phyloP scores from a whole-genome alignment of 2,329 filamentous ascomycete genomes.

The Scolecobasidium constrictum region DNA sequence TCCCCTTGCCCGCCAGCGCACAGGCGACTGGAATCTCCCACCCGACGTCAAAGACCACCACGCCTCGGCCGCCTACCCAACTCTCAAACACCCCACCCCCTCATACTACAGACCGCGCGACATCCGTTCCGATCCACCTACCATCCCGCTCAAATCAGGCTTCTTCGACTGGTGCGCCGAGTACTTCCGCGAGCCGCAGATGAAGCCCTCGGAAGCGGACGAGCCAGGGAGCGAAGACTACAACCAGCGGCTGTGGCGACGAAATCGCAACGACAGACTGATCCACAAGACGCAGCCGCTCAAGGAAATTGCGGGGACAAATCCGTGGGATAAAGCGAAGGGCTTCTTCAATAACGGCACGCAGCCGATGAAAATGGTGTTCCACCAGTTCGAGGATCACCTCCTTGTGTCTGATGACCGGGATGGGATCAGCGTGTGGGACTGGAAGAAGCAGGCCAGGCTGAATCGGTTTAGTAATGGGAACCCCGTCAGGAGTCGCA shows the following conservation, averaged over 20 bases:
- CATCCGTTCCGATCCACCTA: constrained; percentile 41
- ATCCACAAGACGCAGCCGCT: constrained; percentile 87
- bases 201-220: constrained; percentile 92
- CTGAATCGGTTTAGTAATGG: constrained; percentile 86
- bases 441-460: constrained; percentile 70
- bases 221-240: constrained; percentile 95
- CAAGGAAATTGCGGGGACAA: constrained; percentile 75
- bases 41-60: constrained; percentile 66
- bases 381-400: constrained; percentile 97
- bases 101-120: constrained; percentile 59
- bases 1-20: background rate
- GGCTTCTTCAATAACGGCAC: constrained; percentile 81
- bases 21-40: constrained; percentile 47
- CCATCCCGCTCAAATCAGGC: constrained; percentile 66
- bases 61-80: constrained; percentile 56
- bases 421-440: constrained; percentile 83
- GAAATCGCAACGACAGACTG: constrained; percentile 85
- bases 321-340: constrained; percentile 75
- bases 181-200: constrained; percentile 96
- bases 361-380: constrained; percentile 85
- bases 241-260: constrained; percentile 86
- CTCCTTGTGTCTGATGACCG: constrained; percentile 87
- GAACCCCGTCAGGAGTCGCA: constrained; percentile 81
- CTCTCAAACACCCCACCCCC: constrained; percentile 68
- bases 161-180: constrained; percentile 94